phyloP scores from a whole-genome alignment of 345 rosid species.

The Pugionium dolabratum region DNA sequence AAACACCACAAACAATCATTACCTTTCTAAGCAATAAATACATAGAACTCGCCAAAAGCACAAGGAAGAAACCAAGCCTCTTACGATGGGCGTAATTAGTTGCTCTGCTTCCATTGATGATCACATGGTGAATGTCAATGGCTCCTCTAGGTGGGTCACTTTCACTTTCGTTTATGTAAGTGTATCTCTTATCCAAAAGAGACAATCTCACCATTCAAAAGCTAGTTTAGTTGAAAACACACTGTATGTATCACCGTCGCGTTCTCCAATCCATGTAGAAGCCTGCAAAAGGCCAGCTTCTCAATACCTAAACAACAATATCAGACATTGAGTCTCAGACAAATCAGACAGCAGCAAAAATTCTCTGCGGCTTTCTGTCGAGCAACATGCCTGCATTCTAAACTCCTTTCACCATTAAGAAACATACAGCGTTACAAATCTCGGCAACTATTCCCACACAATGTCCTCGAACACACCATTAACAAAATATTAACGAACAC shows the following conservation, averaged over 20 bases:
- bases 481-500: not conserved
- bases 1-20: conserved; percentile 1
- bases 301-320: conserved; percentile 8
- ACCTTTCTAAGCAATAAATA: conserved; percentile 56
- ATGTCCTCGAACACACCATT: not conserved
- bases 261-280: conserved; percentile 15
- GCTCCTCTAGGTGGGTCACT: conserved; percentile 47
- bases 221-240: conserved; percentile 5
- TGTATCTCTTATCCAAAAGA: conserved; percentile 45
- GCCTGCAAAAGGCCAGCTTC: conserved; percentile 11
- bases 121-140: conserved; percentile 60
- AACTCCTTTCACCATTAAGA: not conserved
- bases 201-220: conserved; percentile 47
- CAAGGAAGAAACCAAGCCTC: conserved; percentile 39
- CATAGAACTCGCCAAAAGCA: conserved; percentile 42
- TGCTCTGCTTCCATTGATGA: conserved; percentile 46
- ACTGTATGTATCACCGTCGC: conserved; percentile 7
- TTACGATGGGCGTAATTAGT: conserved; percentile 37
- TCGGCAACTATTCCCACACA: not conserved
- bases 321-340: conserved; percentile 17
- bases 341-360: not conserved
- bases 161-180: conserved; percentile 48
- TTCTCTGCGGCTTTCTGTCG: conserved; percentile 28
- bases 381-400: conserved; percentile 29
- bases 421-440: not conserved